These are phyloP conservation scores for Calophaca sinica DNA, from an alignment of 306 rosid species.

Conservation along the genomic window DNA sequence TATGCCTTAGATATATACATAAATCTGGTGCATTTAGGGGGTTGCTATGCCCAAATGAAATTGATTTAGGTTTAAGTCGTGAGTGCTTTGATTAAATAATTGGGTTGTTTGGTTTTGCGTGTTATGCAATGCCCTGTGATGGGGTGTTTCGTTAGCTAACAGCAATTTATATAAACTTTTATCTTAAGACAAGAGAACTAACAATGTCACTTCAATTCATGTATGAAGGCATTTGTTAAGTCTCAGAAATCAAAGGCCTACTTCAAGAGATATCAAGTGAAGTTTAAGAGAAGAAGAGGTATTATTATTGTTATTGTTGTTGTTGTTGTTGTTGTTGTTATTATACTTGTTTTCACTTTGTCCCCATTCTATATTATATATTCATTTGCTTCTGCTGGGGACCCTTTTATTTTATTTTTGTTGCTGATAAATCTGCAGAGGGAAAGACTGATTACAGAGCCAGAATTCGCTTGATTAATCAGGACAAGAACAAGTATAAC, in stretches of 20 bases:
- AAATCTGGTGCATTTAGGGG: neutral
- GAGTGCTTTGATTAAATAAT: neutral
- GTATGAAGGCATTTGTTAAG: constrained; percentile 60
- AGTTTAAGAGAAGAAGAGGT: constrained; percentile 93
- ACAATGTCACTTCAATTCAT: neutral
- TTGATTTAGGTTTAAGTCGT: neutral
- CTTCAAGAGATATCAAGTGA: constrained; percentile 82
- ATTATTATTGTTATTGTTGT: neutral
- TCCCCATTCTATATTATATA: neutral
- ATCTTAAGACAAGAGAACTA: neutral
- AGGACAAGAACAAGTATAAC: constrained; percentile 81
- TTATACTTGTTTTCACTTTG: neutral
- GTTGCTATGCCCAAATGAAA: neutral
- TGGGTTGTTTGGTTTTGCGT: neutral
- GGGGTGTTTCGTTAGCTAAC: neutral
- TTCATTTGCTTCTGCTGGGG: no score
- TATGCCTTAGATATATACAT: neutral
- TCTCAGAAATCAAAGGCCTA: constrained; percentile 77
- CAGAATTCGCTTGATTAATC: constrained; percentile 75
- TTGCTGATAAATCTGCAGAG: constrained; percentile 47
- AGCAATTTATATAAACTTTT: neutral
- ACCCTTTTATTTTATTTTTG: neutral
- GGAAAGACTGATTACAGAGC: constrained; percentile 88
- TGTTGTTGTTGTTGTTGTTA: no score
- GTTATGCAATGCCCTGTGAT: neutral